Base-by-base conservation (phyloP, 805 yeast species). In the Lipomyces anomalus region DNA sequence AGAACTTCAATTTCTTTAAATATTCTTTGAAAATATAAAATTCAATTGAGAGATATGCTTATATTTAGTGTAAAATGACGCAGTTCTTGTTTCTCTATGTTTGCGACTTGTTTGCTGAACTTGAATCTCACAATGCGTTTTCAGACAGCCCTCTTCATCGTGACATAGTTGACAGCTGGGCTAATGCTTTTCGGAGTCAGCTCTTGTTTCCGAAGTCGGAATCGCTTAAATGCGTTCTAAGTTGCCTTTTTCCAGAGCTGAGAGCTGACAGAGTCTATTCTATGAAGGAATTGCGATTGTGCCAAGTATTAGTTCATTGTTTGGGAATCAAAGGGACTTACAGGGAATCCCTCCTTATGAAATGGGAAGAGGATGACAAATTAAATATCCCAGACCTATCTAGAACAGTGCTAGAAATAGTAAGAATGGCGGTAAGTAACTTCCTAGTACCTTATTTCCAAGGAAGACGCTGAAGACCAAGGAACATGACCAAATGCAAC, bases 191-290 rank as follows among this genome's bases (percentile, higher is more conserved):
- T n/a, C 18, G 18, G 36, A 7, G 21, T 18, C 18, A 33, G 18
- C 36, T 33, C 21, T n/a, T 33, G 11, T 11, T 17, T 7, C 36
- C 36, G 18, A 2, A 33, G 21, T 18, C 36, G n/a, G 16, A 3
- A 18, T 9, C 18, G 36, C n/a, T 17, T n/a, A 22, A 9, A 9
- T 13, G 11, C n/a, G 18, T 33, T 2, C 18, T 33, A 7, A n/a
- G 18, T 2, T 47, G 48, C 35, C 22, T 47, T 4, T 47, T 47
- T 24, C 51, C 51, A 1, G 51, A 43, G 24, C 22, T 40, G 23
- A 32, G 48, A 7, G 9, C 38, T 13, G 51, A 47, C 16, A 26
- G 51, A 6, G 36, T 26, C 22, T 43, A 40, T 28, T 39, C 34
- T 4, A 5, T 40, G 21, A 22, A 24, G 6, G 13, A 18, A 21